A percentile compares a stretch with the other conserved stretches of the same genome.
These are phyloP conservation scores for Aeschynomene evenia DNA, from an alignment of 306 rosid genomes.

Conservation along the genomic window DNA sequence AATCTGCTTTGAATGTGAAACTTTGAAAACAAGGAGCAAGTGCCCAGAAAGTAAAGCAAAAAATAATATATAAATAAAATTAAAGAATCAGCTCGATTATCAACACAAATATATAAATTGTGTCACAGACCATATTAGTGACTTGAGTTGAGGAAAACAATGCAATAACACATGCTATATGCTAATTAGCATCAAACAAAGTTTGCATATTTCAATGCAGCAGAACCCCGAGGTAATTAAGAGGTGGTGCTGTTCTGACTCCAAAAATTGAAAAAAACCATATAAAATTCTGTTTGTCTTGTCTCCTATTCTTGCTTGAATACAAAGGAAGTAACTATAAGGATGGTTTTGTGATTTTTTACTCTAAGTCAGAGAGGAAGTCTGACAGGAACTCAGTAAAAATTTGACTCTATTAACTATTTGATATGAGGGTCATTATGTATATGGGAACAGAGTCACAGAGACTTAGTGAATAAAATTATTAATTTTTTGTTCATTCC, in stretches of 20 bases:
- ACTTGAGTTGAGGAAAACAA: slow-evolving; percentile 45
- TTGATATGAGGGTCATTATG: too few relatives aligned
- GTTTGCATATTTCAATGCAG: slow-evolving; percentile 18
- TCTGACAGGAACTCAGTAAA: too few relatives aligned
- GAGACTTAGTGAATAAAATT: too few relatives aligned
- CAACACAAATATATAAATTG: slow-evolving; percentile 17
- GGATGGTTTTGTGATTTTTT: too few relatives aligned
- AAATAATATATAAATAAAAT: too few relatives aligned
- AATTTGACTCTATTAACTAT: too few relatives aligned
- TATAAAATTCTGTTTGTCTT: slow-evolving; percentile 17
- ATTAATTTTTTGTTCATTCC: too few relatives aligned
- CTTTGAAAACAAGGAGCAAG: slow-evolving; percentile 10
- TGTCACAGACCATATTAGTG: slow-evolving; percentile 29
- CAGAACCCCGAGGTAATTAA: not conserved
- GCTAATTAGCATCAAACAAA: slow-evolving; percentile 6
- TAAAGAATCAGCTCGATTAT: slow-evolving; percentile 37
- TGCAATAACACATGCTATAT: slow-evolving; percentile 46
- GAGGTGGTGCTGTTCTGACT: slow-evolving; percentile 32
- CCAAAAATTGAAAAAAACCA: too few relatives aligned
- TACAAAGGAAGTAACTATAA: slow-evolving; percentile 29
- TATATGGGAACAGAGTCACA: too few relatives aligned
- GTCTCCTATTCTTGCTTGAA: slow-evolving; percentile 37
- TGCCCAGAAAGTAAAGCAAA: slow-evolving; percentile 30
- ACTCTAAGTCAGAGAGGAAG: too few relatives aligned
- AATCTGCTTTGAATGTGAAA: slow-evolving; percentile 23